phyloP scores from a whole-genome alignment of 306 rosid genomes.

The Cercis canadensis region DNA sequence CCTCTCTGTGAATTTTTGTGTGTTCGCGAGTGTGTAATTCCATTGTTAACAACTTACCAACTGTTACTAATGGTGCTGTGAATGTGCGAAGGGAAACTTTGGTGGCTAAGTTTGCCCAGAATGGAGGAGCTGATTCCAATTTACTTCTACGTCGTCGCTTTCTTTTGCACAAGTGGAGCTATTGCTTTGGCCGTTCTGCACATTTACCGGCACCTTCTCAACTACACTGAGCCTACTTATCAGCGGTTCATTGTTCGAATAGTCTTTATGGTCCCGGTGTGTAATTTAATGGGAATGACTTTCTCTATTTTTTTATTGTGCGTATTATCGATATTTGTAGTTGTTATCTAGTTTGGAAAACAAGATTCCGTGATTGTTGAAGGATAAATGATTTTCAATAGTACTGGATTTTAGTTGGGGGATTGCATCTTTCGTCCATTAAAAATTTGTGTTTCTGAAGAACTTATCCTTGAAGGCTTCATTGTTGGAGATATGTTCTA shows the following conservation, averaged over 20 bases:
- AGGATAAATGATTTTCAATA: background rate
- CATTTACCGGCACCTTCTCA: conserved; percentile 84
- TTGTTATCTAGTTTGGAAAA: too few relatives aligned
- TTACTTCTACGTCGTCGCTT: conserved; percentile 67
- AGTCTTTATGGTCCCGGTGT: conserved; percentile 95
- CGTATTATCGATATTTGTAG: background rate
- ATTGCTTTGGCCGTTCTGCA: conserved; percentile 75
- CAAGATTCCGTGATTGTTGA: background rate
- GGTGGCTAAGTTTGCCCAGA: background rate
- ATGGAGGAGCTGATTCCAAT: conserved; percentile 73
- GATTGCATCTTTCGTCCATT: background rate
- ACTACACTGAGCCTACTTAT: conserved; percentile 95
- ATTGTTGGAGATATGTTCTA: background rate
- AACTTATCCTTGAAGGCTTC: background rate
- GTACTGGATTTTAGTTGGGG: background rate
- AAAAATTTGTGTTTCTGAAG: background rate
- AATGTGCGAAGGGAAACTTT: conserved; percentile 16
- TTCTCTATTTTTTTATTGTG: background rate
- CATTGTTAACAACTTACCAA: conserved; percentile 6
- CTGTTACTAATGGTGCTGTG: background rate
- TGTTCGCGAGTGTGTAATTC: background rate
- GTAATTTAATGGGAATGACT: conserved; percentile 24
- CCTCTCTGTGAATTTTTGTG: too few relatives aligned
- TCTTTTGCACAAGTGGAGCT: conserved; percentile 88
- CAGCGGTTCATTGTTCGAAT: conserved; percentile 94